phyloP scores from a whole-genome alignment of 1,139 yeast genomes.

The Yamadazyma triangularis region DNA sequence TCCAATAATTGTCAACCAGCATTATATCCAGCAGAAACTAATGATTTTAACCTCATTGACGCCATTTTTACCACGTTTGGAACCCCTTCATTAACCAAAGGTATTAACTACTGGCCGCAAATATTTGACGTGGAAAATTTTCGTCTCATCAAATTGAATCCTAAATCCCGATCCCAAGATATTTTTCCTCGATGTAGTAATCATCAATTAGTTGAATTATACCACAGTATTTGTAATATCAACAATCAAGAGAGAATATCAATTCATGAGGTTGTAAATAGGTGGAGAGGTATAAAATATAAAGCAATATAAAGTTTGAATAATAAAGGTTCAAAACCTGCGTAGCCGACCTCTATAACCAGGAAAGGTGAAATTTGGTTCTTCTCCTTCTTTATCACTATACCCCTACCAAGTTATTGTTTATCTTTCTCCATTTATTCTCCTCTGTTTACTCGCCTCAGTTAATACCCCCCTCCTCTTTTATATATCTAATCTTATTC shows the following conservation, averaged over 20 bases:
- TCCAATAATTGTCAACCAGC: slow-evolving; percentile 43
- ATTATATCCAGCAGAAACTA: slow-evolving; percentile 32
- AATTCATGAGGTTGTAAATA: slow-evolving; percentile 8
- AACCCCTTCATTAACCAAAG: slow-evolving; percentile 59
- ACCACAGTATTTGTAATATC: slow-evolving; percentile 14
- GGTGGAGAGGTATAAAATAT: slow-evolving; percentile 1
- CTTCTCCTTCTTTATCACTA: too few species aligned
- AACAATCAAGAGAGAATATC: slow-evolving; percentile 20
- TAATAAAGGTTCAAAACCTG: too few species aligned
- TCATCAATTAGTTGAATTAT: slow-evolving; percentile 5
- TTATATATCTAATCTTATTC: too few species aligned
- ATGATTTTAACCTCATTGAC: slow-evolving; percentile 64
- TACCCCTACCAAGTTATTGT: too few species aligned
- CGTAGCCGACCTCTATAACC: too few species aligned
- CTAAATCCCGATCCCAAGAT: slow-evolving; percentile 12
- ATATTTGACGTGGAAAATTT: slow-evolving; percentile 30
- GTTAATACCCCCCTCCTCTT: too few species aligned
- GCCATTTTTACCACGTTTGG: slow-evolving; percentile 66
- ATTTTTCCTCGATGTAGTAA: slow-evolving; percentile 27
- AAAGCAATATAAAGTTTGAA: too few species aligned
- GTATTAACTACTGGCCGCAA: slow-evolving; percentile 34
- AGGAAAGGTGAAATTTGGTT: too few species aligned
- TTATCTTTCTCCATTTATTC: too few species aligned
- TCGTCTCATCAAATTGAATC: slow-evolving; percentile 22
- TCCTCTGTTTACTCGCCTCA: too few species aligned